These are phyloP conservation scores for Mollisiaceae sp. DNA, from an alignment of 2,329 filamentous ascomycete species.

Conservation along the genomic window DNA sequence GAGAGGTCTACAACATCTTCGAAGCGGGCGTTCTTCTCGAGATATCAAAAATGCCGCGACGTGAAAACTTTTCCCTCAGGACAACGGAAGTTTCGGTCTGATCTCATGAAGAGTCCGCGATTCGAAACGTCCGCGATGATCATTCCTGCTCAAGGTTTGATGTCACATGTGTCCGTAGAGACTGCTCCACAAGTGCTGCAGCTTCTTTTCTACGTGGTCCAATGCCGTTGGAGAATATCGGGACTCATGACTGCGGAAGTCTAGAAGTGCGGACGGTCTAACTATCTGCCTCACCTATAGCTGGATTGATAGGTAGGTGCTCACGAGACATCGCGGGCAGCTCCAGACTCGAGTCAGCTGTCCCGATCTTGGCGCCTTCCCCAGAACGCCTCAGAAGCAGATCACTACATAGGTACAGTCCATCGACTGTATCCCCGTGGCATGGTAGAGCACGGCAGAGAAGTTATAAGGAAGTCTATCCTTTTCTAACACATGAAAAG, in stretches of 20 bases:
- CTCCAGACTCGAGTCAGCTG: conserved; percentile 8
- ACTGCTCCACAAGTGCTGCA: not conserved
- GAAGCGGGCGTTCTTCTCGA: not conserved
- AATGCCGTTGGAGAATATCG: conserved; percentile 16
- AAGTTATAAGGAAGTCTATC: not conserved
- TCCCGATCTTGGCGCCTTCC: not conserved
- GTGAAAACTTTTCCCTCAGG: conserved; percentile 6
- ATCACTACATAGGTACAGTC: not conserved
- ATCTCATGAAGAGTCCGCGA: not conserved
- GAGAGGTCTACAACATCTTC: not conserved
- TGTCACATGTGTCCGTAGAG: conserved; percentile 19
- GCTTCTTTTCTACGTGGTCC: conserved; percentile 22
- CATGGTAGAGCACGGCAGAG: not conserved
- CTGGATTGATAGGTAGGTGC: conserved; percentile 1
- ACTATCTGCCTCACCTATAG: not conserved
- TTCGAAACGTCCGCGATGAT: conserved; percentile 21
- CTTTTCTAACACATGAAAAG: not conserved
- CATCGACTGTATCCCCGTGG: not conserved
- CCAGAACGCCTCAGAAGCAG: not conserved
- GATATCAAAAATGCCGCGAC: no score
- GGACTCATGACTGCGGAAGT: conserved; percentile 11
- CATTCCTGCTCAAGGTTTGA: conserved; percentile 18
- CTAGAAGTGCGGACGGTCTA: conserved; percentile 7
- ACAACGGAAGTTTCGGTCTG: conserved; percentile 6
- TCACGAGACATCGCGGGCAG: conserved; percentile 13